Conservation (phyloP, 352 stramenopile species). For the Globisporangium alternatum region DNA sequence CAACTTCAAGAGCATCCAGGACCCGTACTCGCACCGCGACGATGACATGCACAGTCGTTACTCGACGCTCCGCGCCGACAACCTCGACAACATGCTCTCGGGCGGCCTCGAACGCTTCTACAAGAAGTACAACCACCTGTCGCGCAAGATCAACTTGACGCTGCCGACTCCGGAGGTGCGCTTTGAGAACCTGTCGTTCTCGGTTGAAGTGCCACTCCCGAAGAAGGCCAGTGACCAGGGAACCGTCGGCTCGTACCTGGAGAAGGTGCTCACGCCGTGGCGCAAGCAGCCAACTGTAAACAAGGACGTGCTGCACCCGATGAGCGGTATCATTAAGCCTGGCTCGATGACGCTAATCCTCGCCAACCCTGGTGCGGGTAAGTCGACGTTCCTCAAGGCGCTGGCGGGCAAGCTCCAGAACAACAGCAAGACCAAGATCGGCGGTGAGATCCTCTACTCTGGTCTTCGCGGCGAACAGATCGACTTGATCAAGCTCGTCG, state of each 20-base stretch:
- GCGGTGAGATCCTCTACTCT: conserved; percentile 62
- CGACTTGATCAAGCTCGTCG: conserved; percentile 74
- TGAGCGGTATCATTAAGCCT: conserved; percentile 79
- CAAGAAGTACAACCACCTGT: conserved; percentile 80
- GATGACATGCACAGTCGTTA: conserved; percentile 50
- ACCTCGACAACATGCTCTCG: conserved; percentile 68
- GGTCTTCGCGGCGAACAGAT: conserved; percentile 50
- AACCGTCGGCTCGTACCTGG: conserved; percentile 56
- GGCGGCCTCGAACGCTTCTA: conserved; percentile 76
- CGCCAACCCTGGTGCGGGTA: conserved; percentile 66
- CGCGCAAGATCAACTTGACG: conserved; percentile 60
- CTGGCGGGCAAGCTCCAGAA: conserved; percentile 65
- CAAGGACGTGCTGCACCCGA: conserved; percentile 32
- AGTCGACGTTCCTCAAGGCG: conserved; percentile 79
- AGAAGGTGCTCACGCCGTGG: conserved; percentile 42
- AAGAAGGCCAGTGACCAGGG: conserved; percentile 34
- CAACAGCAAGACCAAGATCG: conserved; percentile 51
- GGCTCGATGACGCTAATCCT: conserved; percentile 58
- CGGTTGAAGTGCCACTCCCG: conserved; percentile 44
- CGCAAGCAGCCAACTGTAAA: conserved; percentile 34
- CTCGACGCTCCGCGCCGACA: conserved; percentile 55
- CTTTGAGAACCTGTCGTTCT: conserved; percentile 76
- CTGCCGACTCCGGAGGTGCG: conserved; percentile 64
- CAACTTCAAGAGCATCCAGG: conserved; percentile 73
- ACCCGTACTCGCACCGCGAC: conserved; percentile 57